Percentiles rank a stretch among this genome's conserved stretches.
These are phyloP conservation scores for Articulospora tetracladia DNA, from an alignment of 495 filamentous ascomycete species.

Conservation along the genomic window DNA sequence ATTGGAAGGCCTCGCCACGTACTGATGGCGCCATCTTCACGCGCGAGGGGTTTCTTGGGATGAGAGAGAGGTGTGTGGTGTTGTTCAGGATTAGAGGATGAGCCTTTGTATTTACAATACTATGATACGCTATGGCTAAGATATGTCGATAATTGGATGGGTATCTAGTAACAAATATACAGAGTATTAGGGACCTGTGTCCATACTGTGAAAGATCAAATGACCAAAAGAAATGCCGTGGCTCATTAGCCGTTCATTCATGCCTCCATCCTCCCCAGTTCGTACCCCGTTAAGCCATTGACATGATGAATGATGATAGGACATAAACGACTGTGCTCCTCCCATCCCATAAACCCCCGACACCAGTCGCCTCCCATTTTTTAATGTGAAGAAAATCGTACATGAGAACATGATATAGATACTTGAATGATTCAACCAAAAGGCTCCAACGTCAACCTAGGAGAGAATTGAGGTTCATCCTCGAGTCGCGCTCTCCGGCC, in stretches of 20 bases:
- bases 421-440: not conserved
- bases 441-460: not conserved
- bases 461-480: slow-evolving; percentile 25
- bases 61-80: no score
- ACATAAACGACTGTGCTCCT: not conserved
- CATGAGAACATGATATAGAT: not conserved
- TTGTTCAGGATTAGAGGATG: no score
- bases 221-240: slow-evolving; percentile 13
- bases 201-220: not conserved
- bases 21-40: no score
- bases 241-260: slow-evolving; percentile 10
- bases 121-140: not conserved
- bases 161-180: slow-evolving; percentile 25
- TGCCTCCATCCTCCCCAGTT: not conserved
- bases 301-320: not conserved
- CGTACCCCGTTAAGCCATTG: not conserved
- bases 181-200: slow-evolving; percentile 18
- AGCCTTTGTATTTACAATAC: not conserved
- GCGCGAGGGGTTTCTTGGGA: no score
- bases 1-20: no score
- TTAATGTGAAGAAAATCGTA: not conserved
- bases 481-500: slow-evolving; percentile 18
- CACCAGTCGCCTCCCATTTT: not conserved
- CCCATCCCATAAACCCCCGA: not conserved
- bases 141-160: slow-evolving; percentile 4